phyloP scores from a whole-genome alignment of 1,139 yeast species.

The Kodamaea sp. region DNA sequence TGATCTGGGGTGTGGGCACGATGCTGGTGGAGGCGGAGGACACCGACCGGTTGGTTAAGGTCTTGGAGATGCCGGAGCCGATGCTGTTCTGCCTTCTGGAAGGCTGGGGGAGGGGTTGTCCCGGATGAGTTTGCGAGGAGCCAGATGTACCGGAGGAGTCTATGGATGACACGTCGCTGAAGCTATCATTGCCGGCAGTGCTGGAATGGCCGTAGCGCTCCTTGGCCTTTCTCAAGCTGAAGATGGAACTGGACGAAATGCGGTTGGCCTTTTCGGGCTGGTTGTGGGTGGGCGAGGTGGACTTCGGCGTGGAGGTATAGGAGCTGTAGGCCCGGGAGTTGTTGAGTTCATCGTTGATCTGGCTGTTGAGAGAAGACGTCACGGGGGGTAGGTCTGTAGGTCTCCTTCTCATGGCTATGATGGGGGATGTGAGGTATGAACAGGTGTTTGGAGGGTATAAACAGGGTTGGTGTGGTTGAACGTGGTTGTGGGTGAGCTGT shows the following conservation, averaged over 20 bases:
- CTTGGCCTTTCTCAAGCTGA: slow-evolving; percentile 34
- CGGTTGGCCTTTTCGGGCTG: slow-evolving; percentile 19
- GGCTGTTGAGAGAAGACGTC: slow-evolving; percentile 19
- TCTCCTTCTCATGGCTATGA: slow-evolving; percentile 14
- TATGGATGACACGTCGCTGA: slow-evolving; percentile 37
- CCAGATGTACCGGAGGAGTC: slow-evolving; percentile 34
- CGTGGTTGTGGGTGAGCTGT: too few species aligned
- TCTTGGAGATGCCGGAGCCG: slow-evolving; percentile 10
- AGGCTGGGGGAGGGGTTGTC: slow-evolving; percentile 4
- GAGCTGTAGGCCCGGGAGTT: slow-evolving; percentile 34
- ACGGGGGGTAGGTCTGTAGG: slow-evolving; percentile 9
- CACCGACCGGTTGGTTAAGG: slow-evolving; percentile 17
- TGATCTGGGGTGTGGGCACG: slow-evolving; percentile 33
- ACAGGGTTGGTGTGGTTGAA: too few species aligned
- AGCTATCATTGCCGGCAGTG: slow-evolving; percentile 32
- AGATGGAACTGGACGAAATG: slow-evolving; percentile 41
- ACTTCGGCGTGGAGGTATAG: slow-evolving; percentile 10
- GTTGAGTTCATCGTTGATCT: slow-evolving; percentile 34
- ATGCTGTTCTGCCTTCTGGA: slow-evolving; percentile 11
- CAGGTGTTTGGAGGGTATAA: too few species aligned
- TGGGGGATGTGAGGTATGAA: too few species aligned
- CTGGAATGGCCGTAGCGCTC: slow-evolving; percentile 23
- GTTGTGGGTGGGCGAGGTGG: slow-evolving; percentile 6
- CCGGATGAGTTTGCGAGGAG: slow-evolving; percentile 6
- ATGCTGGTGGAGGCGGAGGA: slow-evolving; percentile 22